These are phyloP conservation scores for Drechslerella dactyloides DNA, from an alignment of 2,329 filamentous ascomycete species.

Conservation along the genomic window DNA sequence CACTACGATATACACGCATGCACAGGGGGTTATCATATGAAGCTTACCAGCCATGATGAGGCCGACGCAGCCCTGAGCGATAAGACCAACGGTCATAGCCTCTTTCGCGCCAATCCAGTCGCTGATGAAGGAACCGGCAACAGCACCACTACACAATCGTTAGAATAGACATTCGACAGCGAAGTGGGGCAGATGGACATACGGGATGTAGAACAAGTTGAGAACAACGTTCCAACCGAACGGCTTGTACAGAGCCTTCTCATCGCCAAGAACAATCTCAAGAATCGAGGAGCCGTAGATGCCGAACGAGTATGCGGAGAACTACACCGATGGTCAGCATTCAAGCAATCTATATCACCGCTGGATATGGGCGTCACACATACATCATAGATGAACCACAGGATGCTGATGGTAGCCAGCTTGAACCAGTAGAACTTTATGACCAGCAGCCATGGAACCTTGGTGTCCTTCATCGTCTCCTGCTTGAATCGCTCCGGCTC, in stretches of 20 bases:
- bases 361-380: constrained; percentile 53
- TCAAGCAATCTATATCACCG: not conserved
- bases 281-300: constrained; percentile 84
- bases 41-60: constrained; percentile 61
- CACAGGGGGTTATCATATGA: not conserved
- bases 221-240: constrained; percentile 90
- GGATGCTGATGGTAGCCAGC: constrained; percentile 71
- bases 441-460: constrained; percentile 66
- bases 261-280: constrained; percentile 66
- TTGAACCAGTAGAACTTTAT: constrained; percentile 75
- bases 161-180: constrained; percentile 59
- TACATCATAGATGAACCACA: constrained; percentile 85
- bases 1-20: not conserved
- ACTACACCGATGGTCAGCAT: constrained; percentile 60
- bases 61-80: constrained; percentile 75
- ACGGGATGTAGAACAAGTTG: constrained; percentile 69
- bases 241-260: constrained; percentile 69
- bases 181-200: not conserved
- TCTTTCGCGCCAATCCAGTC: constrained; percentile 67
- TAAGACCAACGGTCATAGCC: constrained; percentile 74
- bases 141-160: constrained; percentile 64
- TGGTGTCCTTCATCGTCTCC: constrained; percentile 67
- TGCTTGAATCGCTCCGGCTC: constrained; percentile 79
- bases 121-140: constrained; percentile 75
- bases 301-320: constrained; percentile 81